Evolutionary conservation across 2,329 filamentous ascomycete species (phyloP), one percentile per base, ranked within the genome.

Genomic region (Zasmidium angulare): DNA sequence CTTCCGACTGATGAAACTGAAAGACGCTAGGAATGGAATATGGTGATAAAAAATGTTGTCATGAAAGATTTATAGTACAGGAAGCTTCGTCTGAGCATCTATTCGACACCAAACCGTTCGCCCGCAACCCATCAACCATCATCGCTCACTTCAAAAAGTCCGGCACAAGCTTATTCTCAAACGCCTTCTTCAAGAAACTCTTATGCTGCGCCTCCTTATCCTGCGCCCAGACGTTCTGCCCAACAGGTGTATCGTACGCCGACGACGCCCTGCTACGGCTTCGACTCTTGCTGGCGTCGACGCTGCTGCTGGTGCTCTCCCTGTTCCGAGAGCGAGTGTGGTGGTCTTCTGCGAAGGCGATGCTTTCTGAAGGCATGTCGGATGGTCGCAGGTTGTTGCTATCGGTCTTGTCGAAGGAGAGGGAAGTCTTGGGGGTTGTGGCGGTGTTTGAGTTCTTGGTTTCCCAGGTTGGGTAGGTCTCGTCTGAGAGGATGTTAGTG

Each of bases 271-370:
- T 7, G 36, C 36, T 43, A 3, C 36, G 36, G 36, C 36, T 43
- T 43, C 36, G 36, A 43, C 12, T 17, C 36, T 43, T 43, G 36
- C 14, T 43, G 29, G 29, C 29, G 3, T 43, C n/a, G 36, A 17
- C 14, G n/a, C n/a, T 43, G 36, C 36, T 43, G 9, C 7, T 43
- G 6, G 36, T 43, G n/a, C 36, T 43, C 36, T 43, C 36, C n/a
- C 36, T 14, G 7, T 43, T 43, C 12, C 36, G 36, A 17, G 36
- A 43, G 3, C 36, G 36, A 43, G 36, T 43, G 36, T 55, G 48
- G 53, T 55, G 36, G 53, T 49, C 43, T 48, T 48, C 53, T 31
- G 40, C 43, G 53, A 55, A 55, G 12, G 53, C 53, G 40, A 48
- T 47, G 11, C 40, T 48, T 2, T 31, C 40, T 7, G 53, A 11